Conservation (phyloP, 2,329 filamentous ascomycete genomes). For the Zymoseptoria pseudotritici region DNA sequence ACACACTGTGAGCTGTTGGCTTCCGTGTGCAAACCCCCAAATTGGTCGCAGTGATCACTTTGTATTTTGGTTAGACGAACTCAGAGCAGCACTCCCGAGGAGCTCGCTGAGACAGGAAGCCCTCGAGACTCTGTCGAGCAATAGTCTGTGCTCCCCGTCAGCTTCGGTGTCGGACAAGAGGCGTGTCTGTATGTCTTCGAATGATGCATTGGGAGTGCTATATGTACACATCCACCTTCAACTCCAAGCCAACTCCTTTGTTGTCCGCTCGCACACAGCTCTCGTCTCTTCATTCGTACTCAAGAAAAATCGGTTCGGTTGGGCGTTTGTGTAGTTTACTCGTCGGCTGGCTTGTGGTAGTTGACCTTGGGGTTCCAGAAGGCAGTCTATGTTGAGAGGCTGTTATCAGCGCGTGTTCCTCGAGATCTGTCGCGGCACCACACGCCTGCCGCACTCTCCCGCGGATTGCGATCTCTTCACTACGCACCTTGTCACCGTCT, state of each 20-base stretch:
- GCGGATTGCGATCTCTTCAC: not conserved
- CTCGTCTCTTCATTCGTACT: not conserved
- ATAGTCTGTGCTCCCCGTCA: not conserved
- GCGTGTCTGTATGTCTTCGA: not conserved
- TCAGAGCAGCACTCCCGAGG: not conserved
- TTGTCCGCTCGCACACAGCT: not conserved
- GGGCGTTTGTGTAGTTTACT: constrained; percentile 12
- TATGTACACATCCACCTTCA: not conserved
- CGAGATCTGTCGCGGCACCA: not conserved
- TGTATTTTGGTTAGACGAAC: not conserved
- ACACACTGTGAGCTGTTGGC: not conserved
- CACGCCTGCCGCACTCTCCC: not conserved
- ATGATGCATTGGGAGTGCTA: not conserved
- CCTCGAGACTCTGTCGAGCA: not conserved
- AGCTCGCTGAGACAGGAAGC: not conserved
- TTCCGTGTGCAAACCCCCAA: not conserved
- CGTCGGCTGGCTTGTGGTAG: constrained; percentile 80
- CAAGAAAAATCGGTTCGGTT: not conserved
- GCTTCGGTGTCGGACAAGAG: not conserved
- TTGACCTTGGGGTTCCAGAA: constrained; percentile 92
- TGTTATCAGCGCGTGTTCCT: constrained; percentile 4
- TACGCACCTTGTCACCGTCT: constrained; percentile 81
- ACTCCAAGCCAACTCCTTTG: not conserved
- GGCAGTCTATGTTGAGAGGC: constrained; percentile 33
- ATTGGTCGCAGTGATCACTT: not conserved